Percentiles rank a stretch among this genome's conserved stretches.
Evolutionary conservation across 2,329 filamentous ascomycete species (phyloP).

Genomic region (Trichoderma polysporum): DNA sequence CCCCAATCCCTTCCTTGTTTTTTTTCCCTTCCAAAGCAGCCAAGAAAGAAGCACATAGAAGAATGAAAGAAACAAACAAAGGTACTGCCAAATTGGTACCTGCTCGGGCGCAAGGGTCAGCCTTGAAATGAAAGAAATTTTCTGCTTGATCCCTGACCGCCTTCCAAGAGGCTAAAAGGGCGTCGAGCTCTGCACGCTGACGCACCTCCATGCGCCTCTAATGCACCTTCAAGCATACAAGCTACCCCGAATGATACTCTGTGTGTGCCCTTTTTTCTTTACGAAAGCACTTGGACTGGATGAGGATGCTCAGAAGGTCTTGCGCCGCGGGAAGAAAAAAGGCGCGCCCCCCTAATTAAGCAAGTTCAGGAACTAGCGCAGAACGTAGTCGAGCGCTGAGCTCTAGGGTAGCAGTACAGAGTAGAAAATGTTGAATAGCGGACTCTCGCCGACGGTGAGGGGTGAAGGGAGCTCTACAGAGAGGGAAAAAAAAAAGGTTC

Average conservation of each 20-base stretch:
- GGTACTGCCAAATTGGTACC: too few relatives aligned
- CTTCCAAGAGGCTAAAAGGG: not conserved
- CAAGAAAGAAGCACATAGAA: too few relatives aligned
- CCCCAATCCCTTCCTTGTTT: not conserved
- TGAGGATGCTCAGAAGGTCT: not conserved
- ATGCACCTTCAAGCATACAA: not conserved
- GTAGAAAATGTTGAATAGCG: too few relatives aligned
- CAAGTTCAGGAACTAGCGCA: slow-evolving; percentile 4
- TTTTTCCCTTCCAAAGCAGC: too few relatives aligned
- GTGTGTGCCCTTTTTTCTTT: not conserved
- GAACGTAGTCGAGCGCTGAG: not conserved
- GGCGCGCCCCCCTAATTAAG: not conserved
- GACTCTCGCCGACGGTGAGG: too few relatives aligned
- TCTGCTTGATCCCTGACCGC: slow-evolving; percentile 1
- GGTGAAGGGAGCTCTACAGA: too few relatives aligned
- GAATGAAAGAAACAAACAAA: not conserved
- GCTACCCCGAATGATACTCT: slow-evolving; percentile 2
- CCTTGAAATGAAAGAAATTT: not conserved
- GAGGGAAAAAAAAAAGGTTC: not conserved
- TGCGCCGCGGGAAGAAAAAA: not conserved
- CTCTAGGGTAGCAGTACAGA: slow-evolving; percentile 6
- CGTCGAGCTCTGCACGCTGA: slow-evolving; percentile 10
- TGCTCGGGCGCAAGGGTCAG: not conserved
- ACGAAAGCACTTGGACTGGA: too few relatives aligned
- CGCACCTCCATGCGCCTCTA: slow-evolving; percentile 17